phyloP scores from a whole-genome alignment of 2,329 filamentous ascomycete species.

The Fusarium sp. region DNA sequence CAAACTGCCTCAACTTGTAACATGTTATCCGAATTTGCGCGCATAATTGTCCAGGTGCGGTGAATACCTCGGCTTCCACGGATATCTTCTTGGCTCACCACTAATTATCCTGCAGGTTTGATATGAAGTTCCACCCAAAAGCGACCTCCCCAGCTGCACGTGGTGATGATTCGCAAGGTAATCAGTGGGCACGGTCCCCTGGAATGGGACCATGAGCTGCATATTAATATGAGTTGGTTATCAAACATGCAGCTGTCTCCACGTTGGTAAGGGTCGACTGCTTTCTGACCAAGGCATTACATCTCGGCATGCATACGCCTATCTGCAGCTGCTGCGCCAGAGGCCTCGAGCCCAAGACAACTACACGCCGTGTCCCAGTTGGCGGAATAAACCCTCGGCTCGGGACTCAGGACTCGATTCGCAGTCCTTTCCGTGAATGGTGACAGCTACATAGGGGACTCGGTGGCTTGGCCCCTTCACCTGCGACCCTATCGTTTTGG shows the following conservation, averaged over 20 bases:
- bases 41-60: slow-evolving; percentile 9
- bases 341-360: slow-evolving; percentile 4
- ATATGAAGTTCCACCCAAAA: slow-evolving; percentile 20
- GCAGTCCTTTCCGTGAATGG: slow-evolving; percentile 17
- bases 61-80: slow-evolving; percentile 16
- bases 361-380: slow-evolving; percentile 6
- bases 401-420: slow-evolving; percentile 1
- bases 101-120: slow-evolving; percentile 21
- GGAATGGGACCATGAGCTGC: slow-evolving; percentile 34
- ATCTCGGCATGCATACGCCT: slow-evolving; percentile 28
- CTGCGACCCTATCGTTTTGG: slow-evolving; percentile 16
- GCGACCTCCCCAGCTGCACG: slow-evolving; percentile 25
- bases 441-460: slow-evolving; percentile 11
- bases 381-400: background rate
- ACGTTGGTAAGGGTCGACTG: slow-evolving; percentile 22
- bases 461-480: background rate
- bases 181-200: slow-evolving; percentile 24
- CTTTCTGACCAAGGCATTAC: slow-evolving; percentile 17
- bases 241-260: slow-evolving; percentile 39
- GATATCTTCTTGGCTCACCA: slow-evolving; percentile 21
- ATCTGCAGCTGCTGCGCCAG: slow-evolving; percentile 20
- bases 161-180: slow-evolving; percentile 33
- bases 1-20: slow-evolving; percentile 13
- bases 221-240: slow-evolving; percentile 40
- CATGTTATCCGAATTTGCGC: background rate